phyloP scores from a whole-genome alignment of 805 yeast species.

The Jamesozyma hellenica region DNA sequence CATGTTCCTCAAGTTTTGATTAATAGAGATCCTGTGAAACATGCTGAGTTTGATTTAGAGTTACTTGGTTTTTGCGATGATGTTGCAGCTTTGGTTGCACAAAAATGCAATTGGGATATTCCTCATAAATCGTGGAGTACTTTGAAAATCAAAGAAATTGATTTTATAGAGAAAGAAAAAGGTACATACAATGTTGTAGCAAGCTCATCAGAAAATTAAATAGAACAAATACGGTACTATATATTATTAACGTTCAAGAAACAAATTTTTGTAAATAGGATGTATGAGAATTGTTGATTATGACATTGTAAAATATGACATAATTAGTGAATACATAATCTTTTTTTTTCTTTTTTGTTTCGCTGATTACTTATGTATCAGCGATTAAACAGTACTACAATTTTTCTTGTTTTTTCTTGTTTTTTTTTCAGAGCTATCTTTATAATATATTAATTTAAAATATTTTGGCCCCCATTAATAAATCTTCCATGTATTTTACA shows the following conservation, averaged over 20 bases:
- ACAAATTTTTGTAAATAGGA: too few relatives aligned
- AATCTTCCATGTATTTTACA: constrained; percentile 33
- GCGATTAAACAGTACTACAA: background rate
- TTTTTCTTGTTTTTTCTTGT: background rate
- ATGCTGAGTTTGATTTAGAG: constrained; percentile 69
- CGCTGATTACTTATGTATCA: background rate
- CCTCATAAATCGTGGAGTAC: constrained; percentile 42
- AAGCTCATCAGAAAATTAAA: background rate
- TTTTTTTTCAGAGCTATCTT: too few relatives aligned
- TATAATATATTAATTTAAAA: too few relatives aligned
- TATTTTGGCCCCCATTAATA: constrained; percentile 14
- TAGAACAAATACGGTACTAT: too few relatives aligned
- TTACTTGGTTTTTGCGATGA: constrained; percentile 78
- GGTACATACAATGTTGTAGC: constrained; percentile 26
- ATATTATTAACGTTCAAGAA: too few relatives aligned
- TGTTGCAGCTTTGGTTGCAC: constrained; percentile 55
- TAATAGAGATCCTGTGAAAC: constrained; percentile 65
- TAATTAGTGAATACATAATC: background rate
- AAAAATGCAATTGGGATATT: constrained; percentile 50
- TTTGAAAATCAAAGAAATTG: constrained; percentile 16
- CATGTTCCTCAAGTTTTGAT: constrained; percentile 75
- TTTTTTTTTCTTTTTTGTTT: background rate
- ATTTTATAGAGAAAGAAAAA: constrained; percentile 18
- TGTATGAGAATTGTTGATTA: too few relatives aligned
- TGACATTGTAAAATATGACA: too few relatives aligned